Base-by-base conservation (phyloP, 129 eudicot genomes). In the Smallanthus sonchifolius region DNA sequence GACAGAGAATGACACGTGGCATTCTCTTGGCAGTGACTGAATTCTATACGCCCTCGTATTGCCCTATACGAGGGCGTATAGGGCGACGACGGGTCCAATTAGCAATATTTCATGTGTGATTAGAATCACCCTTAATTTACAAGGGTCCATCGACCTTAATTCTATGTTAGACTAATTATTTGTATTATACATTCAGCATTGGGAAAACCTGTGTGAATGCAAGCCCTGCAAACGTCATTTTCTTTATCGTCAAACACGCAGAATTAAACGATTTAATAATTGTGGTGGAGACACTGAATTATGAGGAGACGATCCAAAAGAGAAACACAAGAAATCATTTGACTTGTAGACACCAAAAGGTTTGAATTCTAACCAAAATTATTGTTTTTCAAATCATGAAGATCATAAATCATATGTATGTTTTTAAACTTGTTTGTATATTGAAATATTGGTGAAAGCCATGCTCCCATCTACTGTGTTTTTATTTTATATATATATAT, bases 191-290 rank as follows among this genome's bases (percentile, higher is more conserved):
- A 16, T 82, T 90, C 90, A 95, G 99, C 99, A 95, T 48, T 95
- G 94, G 94, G 96, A 95, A 72, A 91, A 86, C 73, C 83, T 95
- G 24, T 95, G 99, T 75, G 99, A 95, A 84, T 95, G 99, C 86
- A 91, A 83, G 81, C 87, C 97, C 4, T 81, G 80, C 67, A 91
- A 85, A 71, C 94, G 75, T 59, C 69, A 83, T 20, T 86, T 95
- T 42, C 86, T 84, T 48, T 95, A 88, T 77, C 99, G 97, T 38
- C 90, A 88, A 82, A 81, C 96, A 64, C 89, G 90, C 91, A 28
- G 96, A 95, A 76, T 55, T 95, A 81, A 81, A 83, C 70, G 90
- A 81, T 77, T 66, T 91, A 79, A 65, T 85, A 63, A 77, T 76
- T 67, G 65, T 69, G 45, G 75, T 74, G 43, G 96, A 84, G 44